Base-by-base conservation (phyloP, 116 monocot genomes). In the Phalaenopsis hybrid region DNA sequence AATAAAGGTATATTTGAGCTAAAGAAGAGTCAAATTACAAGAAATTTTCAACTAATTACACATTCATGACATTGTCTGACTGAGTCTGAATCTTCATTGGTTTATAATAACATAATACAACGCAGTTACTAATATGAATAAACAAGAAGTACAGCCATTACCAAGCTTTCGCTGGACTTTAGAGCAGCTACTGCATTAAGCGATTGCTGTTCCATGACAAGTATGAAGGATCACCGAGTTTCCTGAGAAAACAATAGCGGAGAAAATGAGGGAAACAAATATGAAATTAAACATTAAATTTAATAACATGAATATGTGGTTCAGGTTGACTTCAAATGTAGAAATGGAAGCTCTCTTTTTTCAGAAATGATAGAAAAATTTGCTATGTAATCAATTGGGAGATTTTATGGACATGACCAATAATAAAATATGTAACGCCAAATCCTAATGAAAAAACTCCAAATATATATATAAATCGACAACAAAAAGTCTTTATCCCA, bases 171-270 rank as follows among this genome's bases (percentile, higher is more conserved):
- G 44, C 4, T n/a, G 20, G 44, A 6, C 45, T 45, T 75, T 34
- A 75, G 75, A 75, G 9, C 44, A 75, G 31, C 43, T 59, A 83
- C 69, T 79, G 25, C 16, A 55, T 65, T 17, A 34, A 70, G 6
- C 70, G 70, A 74, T 83, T 83, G n/a, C 69, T 83, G 28, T 83
- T 83, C 83, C 83, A 83, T 79, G 83, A 83, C 57, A 83, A 79
- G 57, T 83, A 83, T 43, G 83, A 83, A 37, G 83, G 83, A 79
- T 83, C 83, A 44, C 83, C 83, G 52, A 83, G 83, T 73, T 79
- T 79, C 83, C 83, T 83, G 83, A 34, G 21, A 37, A 37, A 55
- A 37, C 37, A 73, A 59, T 33, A 25, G 48, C 8, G 12, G 4
- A 50, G 16, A 8, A 5, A 5, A 80, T 68, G 28, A 80, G 50